Conservation (phyloP, 2,329 filamentous ascomycete genomes). For the Epichloe elymi region DNA sequence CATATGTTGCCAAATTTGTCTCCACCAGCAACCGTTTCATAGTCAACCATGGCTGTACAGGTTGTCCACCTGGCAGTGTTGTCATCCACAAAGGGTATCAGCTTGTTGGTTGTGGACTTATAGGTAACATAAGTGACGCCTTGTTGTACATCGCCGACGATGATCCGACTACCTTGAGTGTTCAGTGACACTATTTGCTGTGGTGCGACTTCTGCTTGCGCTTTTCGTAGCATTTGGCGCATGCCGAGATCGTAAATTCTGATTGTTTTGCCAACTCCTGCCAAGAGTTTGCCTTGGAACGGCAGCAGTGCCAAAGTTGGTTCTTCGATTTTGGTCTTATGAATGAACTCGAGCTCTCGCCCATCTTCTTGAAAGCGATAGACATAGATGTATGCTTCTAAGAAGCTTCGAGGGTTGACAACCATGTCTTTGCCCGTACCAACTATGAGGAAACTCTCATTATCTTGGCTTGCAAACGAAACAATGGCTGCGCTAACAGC, state of each 20-base stretch:
- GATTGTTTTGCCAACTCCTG: conserved; percentile 72
- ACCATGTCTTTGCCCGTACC: conserved; percentile 87
- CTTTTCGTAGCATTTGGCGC: conserved; percentile 82
- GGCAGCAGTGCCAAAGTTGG: conserved; percentile 80
- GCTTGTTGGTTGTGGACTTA: conserved; percentile 78
- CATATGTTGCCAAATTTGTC: conserved; percentile 98
- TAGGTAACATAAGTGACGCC: conserved; percentile 87
- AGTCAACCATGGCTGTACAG: conserved; percentile 87
- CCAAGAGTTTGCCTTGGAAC: conserved; percentile 82
- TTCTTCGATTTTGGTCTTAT: conserved; percentile 87
- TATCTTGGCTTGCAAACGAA: conserved; percentile 75
- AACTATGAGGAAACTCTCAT: conserved; percentile 83
- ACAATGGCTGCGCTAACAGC: conserved; percentile 78
- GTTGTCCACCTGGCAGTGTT: conserved; percentile 83
- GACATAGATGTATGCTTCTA: conserved; percentile 76
- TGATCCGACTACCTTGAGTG: conserved; percentile 79
- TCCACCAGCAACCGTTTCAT: conserved; percentile 85
- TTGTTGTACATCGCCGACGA: conserved; percentile 87
- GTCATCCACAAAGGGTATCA: conserved; percentile 91
- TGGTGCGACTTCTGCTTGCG: conserved; percentile 65
- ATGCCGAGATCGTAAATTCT: conserved; percentile 88
- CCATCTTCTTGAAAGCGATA: conserved; percentile 83
- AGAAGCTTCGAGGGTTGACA: conserved; percentile 61
- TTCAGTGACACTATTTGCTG: conserved; percentile 81
- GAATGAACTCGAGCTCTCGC: conserved; percentile 82